Evolutionary conservation across 2,329 filamentous ascomycete genomes (phyloP), one percentile per base, ranked within the genome.

Genomic region (Didymella arachidicola): DNA sequence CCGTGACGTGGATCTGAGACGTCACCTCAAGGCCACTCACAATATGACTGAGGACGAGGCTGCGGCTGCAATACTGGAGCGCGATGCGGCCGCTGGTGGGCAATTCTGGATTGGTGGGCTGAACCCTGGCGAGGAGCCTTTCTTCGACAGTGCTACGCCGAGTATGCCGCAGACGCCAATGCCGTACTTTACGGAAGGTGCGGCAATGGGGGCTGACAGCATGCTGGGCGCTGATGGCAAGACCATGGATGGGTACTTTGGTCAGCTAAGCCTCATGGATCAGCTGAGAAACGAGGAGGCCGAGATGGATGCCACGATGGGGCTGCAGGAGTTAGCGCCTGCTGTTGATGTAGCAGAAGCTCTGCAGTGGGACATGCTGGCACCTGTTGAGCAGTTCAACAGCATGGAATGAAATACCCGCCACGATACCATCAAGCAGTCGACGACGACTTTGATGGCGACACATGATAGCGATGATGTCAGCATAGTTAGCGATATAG

Each of bases 1-100:
- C 57, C 80, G 83, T 44, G 82, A 86, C 36, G 84, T 85, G 61
- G 84, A 88, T 67, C 77, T 88, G 4, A 81, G 83, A 63, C 74
- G 82, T 7, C 87, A 89, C 67, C 76, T 80, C 77, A 57, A 76
- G 79, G 49, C 79, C 32, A 74, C 80, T n/a, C 81, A 83, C 60
- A 71, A 70, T 26, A 73, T 77, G 43, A 47, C 63, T 4, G 74
- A 74, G 1, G 64, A 66, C n/a, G 70, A 72, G 4, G 63, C 79
- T 66, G 72, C 77, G 16, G 74, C 78, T 14, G 72, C 75, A 30
- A 67, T 80, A 16, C 65, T 67, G 2, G 79, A 81, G 62, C 68
- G 72, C 43, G 72, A 79, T 27, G 80, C 79, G 11, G 56, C 77
- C 5, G 64, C 68, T 29, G 79, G 78, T n/a, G 79, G 77, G 14